A percentile compares a stretch with the other conserved stretches of the same genome.
Conservation (phyloP, 257 asterid species). For the Nicotiana attenuata region DNA sequence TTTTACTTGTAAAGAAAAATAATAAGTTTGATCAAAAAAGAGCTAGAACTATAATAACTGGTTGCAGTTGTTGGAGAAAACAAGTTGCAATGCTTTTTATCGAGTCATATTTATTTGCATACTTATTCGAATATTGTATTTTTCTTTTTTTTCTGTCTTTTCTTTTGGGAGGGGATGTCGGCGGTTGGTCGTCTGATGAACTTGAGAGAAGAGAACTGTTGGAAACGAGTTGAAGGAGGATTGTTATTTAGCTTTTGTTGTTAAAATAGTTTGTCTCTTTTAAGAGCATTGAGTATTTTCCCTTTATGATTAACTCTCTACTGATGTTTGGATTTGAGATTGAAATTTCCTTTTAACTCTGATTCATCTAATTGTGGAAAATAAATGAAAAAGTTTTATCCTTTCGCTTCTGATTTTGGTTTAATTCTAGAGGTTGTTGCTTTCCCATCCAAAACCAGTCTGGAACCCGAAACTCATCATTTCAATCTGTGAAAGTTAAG, state of each 20-base stretch:
- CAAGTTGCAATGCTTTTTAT: neutral
- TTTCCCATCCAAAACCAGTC: neutral
- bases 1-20: too few species aligned
- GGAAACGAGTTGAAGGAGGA: neutral
- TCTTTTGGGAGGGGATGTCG: neutral
- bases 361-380: neutral
- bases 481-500: neutral
- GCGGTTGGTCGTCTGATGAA: neutral
- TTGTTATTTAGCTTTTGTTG: neutral
- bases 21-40: too few species aligned
- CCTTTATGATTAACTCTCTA: neutral
- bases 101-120: neutral
- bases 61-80: neutral
- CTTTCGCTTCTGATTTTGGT: neutral
- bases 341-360: neutral
- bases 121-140: neutral
- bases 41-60: too few species aligned
- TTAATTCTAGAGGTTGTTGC: neutral
- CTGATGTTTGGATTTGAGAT: neutral
- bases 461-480: neutral
- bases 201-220: neutral
- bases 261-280: neutral
- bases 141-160: neutral
- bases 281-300: neutral
- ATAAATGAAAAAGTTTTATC: neutral